A percentile compares a stretch with the other conserved stretches of the same genome.
These are phyloP conservation scores for Aspergillus neotritici DNA, from an alignment of 2,329 filamentous ascomycete species.

Conservation along the genomic window DNA sequence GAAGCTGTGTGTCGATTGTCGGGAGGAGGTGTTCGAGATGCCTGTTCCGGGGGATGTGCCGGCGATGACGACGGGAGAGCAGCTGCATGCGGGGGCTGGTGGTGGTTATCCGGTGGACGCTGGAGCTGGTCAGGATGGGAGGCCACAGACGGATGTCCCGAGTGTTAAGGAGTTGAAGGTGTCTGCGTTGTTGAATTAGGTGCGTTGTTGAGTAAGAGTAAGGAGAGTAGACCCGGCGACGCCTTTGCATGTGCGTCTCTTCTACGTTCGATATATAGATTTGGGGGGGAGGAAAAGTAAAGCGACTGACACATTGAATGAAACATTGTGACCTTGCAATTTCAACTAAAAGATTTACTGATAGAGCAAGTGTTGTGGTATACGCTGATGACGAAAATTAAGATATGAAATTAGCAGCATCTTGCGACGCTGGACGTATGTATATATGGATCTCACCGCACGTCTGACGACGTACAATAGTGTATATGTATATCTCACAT, in stretches of 20 bases:
- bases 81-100: constrained; percentile 24
- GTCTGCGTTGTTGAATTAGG: constrained; percentile 33
- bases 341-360: too few relatives aligned
- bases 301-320: too few relatives aligned
- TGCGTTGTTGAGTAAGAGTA: not conserved
- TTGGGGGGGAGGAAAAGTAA: too few relatives aligned
- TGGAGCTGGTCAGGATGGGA: constrained; percentile 31
- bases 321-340: too few relatives aligned
- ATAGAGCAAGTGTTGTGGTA: too few relatives aligned
- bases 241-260: not conserved
- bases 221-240: not conserved
- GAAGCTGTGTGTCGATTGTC: constrained; percentile 59
- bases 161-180: constrained; percentile 46
- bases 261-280: not conserved
- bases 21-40: constrained; percentile 63
- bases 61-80: constrained; percentile 15
- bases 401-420: too few relatives aligned
- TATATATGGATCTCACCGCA: too few relatives aligned
- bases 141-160: constrained; percentile 43
- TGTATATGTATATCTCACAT: too few relatives aligned
- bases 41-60: constrained; percentile 4
- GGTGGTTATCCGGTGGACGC: constrained; percentile 41
- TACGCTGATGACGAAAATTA: too few relatives aligned
- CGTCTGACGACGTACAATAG: too few relatives aligned
- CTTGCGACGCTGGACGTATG: too few relatives aligned